These are phyloP conservation scores for Pseudogymnoascus sp. DNA, from an alignment of 2,329 filamentous ascomycete genomes.

Conservation along the genomic window DNA sequence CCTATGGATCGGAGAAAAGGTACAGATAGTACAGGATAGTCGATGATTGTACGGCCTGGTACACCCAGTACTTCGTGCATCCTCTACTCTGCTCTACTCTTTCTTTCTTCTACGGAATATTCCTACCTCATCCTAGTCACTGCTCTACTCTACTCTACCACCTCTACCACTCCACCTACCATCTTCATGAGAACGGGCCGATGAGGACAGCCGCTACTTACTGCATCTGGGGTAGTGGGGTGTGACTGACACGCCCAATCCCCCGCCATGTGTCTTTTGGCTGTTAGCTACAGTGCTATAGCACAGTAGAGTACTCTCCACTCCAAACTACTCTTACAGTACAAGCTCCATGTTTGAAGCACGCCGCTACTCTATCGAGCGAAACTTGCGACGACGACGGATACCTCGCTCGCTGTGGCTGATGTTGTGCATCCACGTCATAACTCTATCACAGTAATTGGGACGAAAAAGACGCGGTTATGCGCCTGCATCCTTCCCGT, in stretches of 20 bases:
- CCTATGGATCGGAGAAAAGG: background rate
- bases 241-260: background rate
- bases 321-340: background rate
- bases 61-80: background rate
- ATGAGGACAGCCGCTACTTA: background rate
- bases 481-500: background rate
- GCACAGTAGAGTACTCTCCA: too few relatives aligned
- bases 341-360: too few relatives aligned
- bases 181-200: background rate
- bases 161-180: too few relatives aligned
- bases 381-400: background rate
- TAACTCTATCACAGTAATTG: background rate
- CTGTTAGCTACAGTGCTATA: background rate
- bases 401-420: background rate
- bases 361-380: background rate
- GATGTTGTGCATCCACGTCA: constrained; percentile 1
- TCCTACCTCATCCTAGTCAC: background rate
- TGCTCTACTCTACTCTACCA: background rate
- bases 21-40: background rate
- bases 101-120: background rate
- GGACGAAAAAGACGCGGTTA: background rate
- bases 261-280: background rate
- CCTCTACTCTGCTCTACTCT: background rate
- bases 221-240: background rate
- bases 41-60: background rate